These are phyloP conservation scores for Cladosporium sp. DNA, from an alignment of 2,329 filamentous ascomycete species.

Conservation along the genomic window DNA sequence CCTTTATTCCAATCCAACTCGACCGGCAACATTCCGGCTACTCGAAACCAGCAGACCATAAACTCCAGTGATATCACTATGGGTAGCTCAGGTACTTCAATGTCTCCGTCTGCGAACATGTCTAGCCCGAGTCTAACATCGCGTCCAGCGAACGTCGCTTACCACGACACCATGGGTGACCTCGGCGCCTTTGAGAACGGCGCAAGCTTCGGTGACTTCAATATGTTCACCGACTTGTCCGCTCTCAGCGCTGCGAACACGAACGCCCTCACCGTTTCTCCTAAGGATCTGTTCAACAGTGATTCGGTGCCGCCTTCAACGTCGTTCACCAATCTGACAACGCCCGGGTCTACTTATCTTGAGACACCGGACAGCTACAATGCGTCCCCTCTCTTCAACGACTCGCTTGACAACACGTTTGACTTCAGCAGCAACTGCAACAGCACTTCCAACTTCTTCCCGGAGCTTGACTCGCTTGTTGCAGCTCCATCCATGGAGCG, in stretches of 20 bases:
- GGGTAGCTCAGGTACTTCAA: conserved; percentile 52
- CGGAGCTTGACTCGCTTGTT: conserved; percentile 39
- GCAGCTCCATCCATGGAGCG: conserved; percentile 38
- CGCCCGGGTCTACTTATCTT: conserved; percentile 68
- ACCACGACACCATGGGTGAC: conserved; percentile 44
- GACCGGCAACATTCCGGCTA: conserved; percentile 33
- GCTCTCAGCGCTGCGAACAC: conserved; percentile 18
- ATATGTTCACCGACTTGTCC: conserved; percentile 25
- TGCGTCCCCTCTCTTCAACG: conserved; percentile 71
- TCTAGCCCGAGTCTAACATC: conserved; percentile 23
- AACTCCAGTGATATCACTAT: conserved; percentile 42
- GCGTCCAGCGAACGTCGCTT: conserved; percentile 41
- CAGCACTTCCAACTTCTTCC: conserved; percentile 52
- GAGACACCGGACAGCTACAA: conserved; percentile 75
- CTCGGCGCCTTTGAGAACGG: conserved; percentile 29
- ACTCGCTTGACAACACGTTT: conserved; percentile 43
- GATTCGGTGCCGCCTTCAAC: conserved; percentile 76
- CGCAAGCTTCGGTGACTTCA: conserved; percentile 22
- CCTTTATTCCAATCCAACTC: conserved; percentile 60
- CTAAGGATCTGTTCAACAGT: conserved; percentile 73
- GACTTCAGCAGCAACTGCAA: conserved; percentile 57
- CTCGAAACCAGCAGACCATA: conserved; percentile 40
- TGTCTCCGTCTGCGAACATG: conserved; percentile 17
- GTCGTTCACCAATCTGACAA: conserved; percentile 78
- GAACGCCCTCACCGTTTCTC: conserved; percentile 66